These are phyloP conservation scores for Moricandia arvensis DNA, from an alignment of 345 rosid species.

Conservation along the genomic window DNA sequence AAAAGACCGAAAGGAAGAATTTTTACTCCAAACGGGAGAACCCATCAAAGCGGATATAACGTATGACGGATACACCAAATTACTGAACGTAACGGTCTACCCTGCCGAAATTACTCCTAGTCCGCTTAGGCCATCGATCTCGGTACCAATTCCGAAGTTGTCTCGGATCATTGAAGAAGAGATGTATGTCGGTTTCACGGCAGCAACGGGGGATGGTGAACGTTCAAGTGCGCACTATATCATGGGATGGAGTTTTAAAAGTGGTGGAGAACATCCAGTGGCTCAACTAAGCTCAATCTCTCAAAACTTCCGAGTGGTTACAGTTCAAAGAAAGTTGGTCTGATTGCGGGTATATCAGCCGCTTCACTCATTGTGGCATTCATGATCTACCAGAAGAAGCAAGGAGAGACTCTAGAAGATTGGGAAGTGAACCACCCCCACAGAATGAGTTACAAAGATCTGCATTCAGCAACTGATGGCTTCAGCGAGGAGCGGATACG, in stretches of 20 bases:
- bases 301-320: conserved; percentile 22
- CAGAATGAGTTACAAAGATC: conserved; percentile 53
- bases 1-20: conserved; percentile 27
- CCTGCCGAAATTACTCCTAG: conserved; percentile 24
- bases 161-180: conserved; percentile 18
- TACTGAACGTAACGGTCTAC: conserved; percentile 40
- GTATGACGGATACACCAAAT: conserved; percentile 35
- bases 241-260: conserved; percentile 59
- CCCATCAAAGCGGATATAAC: neutral
- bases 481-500: conserved; percentile 48
- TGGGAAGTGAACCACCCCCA: conserved; percentile 69
- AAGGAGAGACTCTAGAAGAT: conserved; percentile 48
- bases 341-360: conserved; percentile 41
- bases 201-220: conserved; percentile 44
- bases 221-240: conserved; percentile 55
- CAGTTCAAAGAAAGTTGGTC: conserved; percentile 32
- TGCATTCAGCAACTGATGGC: conserved; percentile 49
- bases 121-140: conserved; percentile 40
- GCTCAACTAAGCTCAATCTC: conserved; percentile 37
- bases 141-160: neutral
- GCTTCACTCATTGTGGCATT: too few relatives aligned
- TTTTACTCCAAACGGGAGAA: neutral
- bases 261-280: conserved; percentile 21
- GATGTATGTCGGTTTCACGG: conserved; percentile 60
- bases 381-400: too few relatives aligned